These are phyloP conservation scores for Rhododendron henanense DNA, from an alignment of 148 eudicot species.

Conservation along the genomic window DNA sequence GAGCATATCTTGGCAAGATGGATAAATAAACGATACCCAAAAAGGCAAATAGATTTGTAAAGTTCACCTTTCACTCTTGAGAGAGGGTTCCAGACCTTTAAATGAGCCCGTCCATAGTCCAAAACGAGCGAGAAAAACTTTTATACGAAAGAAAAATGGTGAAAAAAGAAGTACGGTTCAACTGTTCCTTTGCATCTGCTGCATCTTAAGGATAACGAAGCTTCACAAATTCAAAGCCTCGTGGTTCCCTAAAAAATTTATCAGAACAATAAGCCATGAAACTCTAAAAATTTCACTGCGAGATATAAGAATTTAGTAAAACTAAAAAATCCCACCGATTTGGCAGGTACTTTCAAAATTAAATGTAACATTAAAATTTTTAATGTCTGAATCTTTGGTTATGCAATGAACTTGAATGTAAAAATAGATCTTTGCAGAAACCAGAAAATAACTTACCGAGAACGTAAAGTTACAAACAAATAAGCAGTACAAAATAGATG, in stretches of 20 bases:
- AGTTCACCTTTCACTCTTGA: too few species aligned
- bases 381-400: background rate
- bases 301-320: background rate
- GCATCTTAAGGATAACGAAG: slow-evolving; percentile 86
- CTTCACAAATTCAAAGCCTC: slow-evolving; percentile 94
- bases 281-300: background rate
- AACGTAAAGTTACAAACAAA: background rate
- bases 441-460: background rate
- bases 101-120: too few species aligned
- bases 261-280: background rate
- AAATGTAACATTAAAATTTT: background rate
- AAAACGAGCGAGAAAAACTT: too few species aligned
- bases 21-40: too few species aligned
- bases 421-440: background rate
- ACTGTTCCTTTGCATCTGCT: slow-evolving; percentile 65
- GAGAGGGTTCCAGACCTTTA: too few species aligned
- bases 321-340: background rate
- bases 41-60: too few species aligned
- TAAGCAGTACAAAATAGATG: background rate
- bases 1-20: too few species aligned
- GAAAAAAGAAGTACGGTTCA: slow-evolving; percentile 34
- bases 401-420: background rate
- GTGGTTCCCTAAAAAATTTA: slow-evolving; percentile 57
- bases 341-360: background rate
- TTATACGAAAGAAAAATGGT: too few species aligned